These are phyloP conservation scores for Multifurca ochricompacta DNA, from an alignment of 768 basidiomycete genomes.

Conservation along the genomic window DNA sequence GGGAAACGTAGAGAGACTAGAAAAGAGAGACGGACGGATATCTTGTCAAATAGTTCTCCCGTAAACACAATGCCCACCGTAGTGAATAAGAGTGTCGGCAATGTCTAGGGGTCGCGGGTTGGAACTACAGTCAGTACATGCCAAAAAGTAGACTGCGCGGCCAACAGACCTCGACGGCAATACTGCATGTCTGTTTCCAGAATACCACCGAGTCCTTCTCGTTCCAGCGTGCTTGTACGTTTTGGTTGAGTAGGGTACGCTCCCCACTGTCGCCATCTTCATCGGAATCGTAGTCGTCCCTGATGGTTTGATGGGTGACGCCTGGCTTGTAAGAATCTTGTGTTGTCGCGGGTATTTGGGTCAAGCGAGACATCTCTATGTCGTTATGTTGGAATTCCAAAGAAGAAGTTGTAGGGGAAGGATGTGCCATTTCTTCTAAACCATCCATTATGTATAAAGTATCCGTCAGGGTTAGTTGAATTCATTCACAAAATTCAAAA, in stretches of 20 bases:
- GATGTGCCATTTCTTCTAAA: background rate
- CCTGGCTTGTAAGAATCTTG: conserved; percentile 13
- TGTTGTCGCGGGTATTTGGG: conserved; percentile 25
- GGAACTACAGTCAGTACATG: conserved; percentile 2
- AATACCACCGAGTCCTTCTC: conserved; percentile 22
- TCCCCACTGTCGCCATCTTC: conserved; percentile 34
- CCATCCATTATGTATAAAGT: background rate
- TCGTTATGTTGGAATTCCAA: conserved; percentile 12
- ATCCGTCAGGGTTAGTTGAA: too few relatives aligned
- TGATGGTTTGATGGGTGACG: background rate
- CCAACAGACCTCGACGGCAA: conserved; percentile 78
- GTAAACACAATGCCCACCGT: conserved; percentile 83
- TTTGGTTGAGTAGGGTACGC: conserved; percentile 38
- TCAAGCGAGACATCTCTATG: conserved; percentile 32
- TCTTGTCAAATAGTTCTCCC: conserved; percentile 79
- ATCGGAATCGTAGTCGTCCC: conserved; percentile 11
- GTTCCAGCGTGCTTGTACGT: conserved; percentile 25
- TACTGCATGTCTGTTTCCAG: conserved; percentile 52
- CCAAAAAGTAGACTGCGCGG: conserved; percentile 17
- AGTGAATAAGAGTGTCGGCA: conserved; percentile 80
- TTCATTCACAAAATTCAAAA: too few relatives aligned
- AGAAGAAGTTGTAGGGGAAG: background rate
- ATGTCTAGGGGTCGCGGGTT: conserved; percentile 43
- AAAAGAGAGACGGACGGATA: conserved; percentile 54
- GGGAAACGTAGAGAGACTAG: background rate